A percentile compares a stretch with the other conserved stretches of the same genome.
Evolutionary conservation across 148 eudicot species (phyloP).

Genomic region (Cornus florida): DNA sequence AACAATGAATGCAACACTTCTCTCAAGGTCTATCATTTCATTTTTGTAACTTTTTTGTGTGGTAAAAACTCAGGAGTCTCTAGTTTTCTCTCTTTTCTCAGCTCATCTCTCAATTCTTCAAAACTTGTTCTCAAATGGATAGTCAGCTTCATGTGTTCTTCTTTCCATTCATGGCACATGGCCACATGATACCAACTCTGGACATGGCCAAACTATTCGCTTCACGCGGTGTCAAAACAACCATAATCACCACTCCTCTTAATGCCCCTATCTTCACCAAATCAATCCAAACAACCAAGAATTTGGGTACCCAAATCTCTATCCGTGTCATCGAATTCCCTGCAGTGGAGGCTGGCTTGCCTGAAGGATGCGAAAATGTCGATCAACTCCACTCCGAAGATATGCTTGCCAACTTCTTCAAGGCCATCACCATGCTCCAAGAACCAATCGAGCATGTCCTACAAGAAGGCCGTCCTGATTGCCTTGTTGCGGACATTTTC

Average conservation of each 20-base stretch:
- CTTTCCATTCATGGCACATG: no score
- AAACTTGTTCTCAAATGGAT: no score
- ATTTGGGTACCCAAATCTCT: background rate
- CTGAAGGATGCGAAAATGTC: conserved; percentile 32
- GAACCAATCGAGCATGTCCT: background rate
- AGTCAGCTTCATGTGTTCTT: no score
- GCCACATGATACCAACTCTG: no score
- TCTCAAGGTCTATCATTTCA: no score
- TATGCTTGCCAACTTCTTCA: background rate
- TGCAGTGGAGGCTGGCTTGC: conserved; percentile 14
- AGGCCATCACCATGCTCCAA: background rate
- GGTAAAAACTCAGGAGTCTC: no score
- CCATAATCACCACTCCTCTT: no score
- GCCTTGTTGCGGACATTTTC: conserved; percentile 49
- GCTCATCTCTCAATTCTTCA: no score
- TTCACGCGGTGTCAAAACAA: conserved; percentile 20
- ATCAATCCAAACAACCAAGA: conserved; percentile 6
- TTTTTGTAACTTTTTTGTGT: no score
- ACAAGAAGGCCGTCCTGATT: conserved; percentile 19
- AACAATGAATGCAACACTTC: no score
- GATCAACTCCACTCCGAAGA: conserved; percentile 10
- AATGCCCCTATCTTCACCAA: conserved; percentile 6
- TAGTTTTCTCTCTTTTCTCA: no score
- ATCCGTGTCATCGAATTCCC: conserved; percentile 17
- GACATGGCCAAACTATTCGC: conserved; percentile 9